Evolutionary conservation across 345 rosid genomes (phyloP), one percentile per base, ranked within the genome.

Genomic region (Populus ilicifolia): DNA sequence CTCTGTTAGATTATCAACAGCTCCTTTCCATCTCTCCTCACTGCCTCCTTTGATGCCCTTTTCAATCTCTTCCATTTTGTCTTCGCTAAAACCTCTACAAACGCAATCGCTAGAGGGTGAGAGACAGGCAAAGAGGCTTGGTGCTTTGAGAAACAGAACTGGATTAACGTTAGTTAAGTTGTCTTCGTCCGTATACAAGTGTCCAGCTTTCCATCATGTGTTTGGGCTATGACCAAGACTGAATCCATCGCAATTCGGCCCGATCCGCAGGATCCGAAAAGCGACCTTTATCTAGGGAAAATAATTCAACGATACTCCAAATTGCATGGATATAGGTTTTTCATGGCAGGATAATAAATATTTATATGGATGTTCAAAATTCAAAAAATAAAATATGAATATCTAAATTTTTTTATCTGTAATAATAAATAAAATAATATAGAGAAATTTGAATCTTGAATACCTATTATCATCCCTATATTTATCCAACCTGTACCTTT

Each of bases 21-120:
- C 95, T 72, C 97, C 99, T 77, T 73, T 85, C 99, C 98, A 96
- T 85, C 99, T 78, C 86, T 92, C 94, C 18, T 89, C 97, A 29
- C 82, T 72, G 65, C 71, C 67, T 30, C 72, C 79, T 43, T 13
- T 56, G 83, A 84, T 87, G 25, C 88, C 90, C 81, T 78, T 82
- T 72, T 82, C 89, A 82, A 86, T 87, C 87, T 85, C 85, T 87
- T 87, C 90, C 88, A 77, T 73, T 73, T 62, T 25, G n/a, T 43
- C 64, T 59, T 59, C 64, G 1, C 16, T 23, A 10, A 23, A 59
- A 23, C 14, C 12, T 59, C 29, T n/a, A 14, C 4, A 23, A 59
- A 23, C 64, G 64, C 29, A n/a, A 59, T 59, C 64, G 25, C 64
- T 12, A 10, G 14, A 9, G 16, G 25, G 64, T 10, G 14, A 59